A percentile compares a stretch with the other conserved stretches of the same genome.
Conservation (phyloP, 371 early-diverging fungal genomes). For the Entomophthora muscae region DNA sequence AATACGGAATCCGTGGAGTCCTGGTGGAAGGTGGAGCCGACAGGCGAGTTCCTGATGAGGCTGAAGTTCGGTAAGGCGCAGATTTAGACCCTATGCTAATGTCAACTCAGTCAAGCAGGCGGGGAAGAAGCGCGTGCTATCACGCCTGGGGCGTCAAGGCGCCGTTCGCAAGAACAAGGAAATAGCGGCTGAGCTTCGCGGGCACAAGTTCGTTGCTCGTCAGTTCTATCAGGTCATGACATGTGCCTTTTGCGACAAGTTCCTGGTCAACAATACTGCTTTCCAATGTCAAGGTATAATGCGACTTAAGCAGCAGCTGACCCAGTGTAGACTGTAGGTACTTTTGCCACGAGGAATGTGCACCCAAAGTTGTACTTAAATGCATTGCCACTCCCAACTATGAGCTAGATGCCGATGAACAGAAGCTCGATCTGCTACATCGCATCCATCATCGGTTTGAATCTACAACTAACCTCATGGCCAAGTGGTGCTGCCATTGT, state of each 20-base stretch:
- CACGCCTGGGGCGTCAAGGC: slow-evolving; percentile 60
- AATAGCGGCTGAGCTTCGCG: slow-evolving; percentile 52
- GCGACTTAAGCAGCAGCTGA: not conserved
- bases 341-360: slow-evolving; percentile 86
- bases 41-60: slow-evolving; percentile 17
- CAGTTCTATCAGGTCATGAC: slow-evolving; percentile 84
- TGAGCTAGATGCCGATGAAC: slow-evolving; percentile 17
- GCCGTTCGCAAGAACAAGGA: slow-evolving; percentile 74
- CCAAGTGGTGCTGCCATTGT: slow-evolving; percentile 95
- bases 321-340: slow-evolving; percentile 68
- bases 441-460: slow-evolving; percentile 88
- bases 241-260: slow-evolving; percentile 84
- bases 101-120: slow-evolving; percentile 22
- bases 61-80: slow-evolving; percentile 7
- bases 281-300: slow-evolving; percentile 70
- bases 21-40: slow-evolving; percentile 21
- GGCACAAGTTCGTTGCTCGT: slow-evolving; percentile 76
- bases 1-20: slow-evolving; percentile 27
- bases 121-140: slow-evolving; percentile 32
- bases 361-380: slow-evolving; percentile 63
- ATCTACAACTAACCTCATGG: slow-evolving; percentile 47
- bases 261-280: slow-evolving; percentile 65
- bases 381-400: slow-evolving; percentile 61
- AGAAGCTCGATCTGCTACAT: slow-evolving; percentile 22
- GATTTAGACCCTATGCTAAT: not conserved